Percentiles rank a stretch among this genome's conserved stretches.
Conservation (phyloP, 208 protist genomes). For the Sergeia podlipaevii region DNA sequence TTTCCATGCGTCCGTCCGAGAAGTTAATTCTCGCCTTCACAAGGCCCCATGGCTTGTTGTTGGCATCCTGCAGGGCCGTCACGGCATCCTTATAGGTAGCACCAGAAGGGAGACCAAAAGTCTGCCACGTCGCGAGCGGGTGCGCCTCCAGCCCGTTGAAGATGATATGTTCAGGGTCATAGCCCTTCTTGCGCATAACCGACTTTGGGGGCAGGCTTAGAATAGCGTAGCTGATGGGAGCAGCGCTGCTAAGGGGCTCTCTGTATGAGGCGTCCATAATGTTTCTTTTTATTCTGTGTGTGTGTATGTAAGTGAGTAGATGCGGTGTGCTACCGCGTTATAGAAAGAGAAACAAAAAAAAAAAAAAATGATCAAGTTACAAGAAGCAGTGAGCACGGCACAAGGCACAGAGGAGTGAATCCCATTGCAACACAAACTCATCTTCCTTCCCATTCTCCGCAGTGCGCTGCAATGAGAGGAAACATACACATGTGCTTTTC, state of each 20-base stretch:
- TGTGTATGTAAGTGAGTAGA: neutral
- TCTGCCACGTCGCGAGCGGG: conserved; percentile 71
- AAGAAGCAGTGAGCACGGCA: too few relatives aligned
- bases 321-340: too few relatives aligned
- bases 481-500: too few relatives aligned
- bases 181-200: conserved; percentile 70
- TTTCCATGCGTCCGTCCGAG: conserved; percentile 59
- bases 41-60: conserved; percentile 65
- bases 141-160: conserved; percentile 58
- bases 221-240: conserved; percentile 71
- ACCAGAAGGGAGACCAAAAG: conserved; percentile 38
- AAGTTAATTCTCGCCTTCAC: conserved; percentile 80
- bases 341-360: conserved; percentile 2
- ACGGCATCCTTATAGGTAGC: conserved; percentile 75
- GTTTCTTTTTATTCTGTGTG: conserved; percentile 1
- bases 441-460: too few relatives aligned
- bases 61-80: conserved; percentile 52
- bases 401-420: too few relatives aligned
- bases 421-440: too few relatives aligned
- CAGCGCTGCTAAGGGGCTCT: conserved; percentile 32
- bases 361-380: conserved; percentile 2
- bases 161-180: conserved; percentile 43
- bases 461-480: too few relatives aligned
- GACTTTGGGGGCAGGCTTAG: conserved; percentile 59
- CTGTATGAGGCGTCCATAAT: conserved; percentile 50